Conservation (phyloP, 2,329 filamentous ascomycete genomes). For the Daldinia sp. region DNA sequence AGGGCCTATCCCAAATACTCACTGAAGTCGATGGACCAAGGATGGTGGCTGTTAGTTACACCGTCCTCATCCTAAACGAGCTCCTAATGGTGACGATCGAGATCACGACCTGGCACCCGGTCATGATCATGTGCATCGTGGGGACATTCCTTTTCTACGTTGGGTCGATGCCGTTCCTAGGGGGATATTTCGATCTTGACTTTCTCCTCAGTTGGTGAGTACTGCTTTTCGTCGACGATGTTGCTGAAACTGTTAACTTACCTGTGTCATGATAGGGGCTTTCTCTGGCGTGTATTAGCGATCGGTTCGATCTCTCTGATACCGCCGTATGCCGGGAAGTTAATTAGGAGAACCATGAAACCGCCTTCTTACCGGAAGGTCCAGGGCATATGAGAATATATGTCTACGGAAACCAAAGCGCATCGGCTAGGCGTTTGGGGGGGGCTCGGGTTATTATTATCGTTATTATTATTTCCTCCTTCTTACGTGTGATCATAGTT, state of each 20-base stretch:
- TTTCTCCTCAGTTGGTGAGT: conserved; percentile 79
- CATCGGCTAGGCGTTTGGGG: conserved; percentile 33
- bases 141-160: conserved; percentile 86
- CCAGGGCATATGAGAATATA: conserved; percentile 68
- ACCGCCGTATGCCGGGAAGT: conserved; percentile 87
- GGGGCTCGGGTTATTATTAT: conserved; percentile 27
- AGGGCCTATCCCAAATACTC: conserved; percentile 91
- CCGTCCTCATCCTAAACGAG: conserved; percentile 92
- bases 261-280: conserved; percentile 68
- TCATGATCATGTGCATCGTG: conserved; percentile 87
- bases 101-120: conserved; percentile 95
- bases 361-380: conserved; percentile 97
- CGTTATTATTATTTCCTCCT: conserved; percentile 19
- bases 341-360: conserved; percentile 85
- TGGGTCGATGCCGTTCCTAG: conserved; percentile 86
- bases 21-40: conserved; percentile 78
- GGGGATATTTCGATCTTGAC: conserved; percentile 86
- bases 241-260: conserved; percentile 19
- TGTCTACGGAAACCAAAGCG: conserved; percentile 10
- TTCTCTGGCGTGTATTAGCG: conserved; percentile 87
- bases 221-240: not conserved
- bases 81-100: conserved; percentile 97
- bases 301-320: conserved; percentile 84
- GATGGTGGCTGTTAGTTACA: conserved; percentile 94
- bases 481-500: conserved; percentile 11